A percentile compares a stretch with the other conserved stretches of the same genome.
Evolutionary conservation across 352 stramenopile species (phyloP).

Genomic region (Phytophthora vignae): DNA sequence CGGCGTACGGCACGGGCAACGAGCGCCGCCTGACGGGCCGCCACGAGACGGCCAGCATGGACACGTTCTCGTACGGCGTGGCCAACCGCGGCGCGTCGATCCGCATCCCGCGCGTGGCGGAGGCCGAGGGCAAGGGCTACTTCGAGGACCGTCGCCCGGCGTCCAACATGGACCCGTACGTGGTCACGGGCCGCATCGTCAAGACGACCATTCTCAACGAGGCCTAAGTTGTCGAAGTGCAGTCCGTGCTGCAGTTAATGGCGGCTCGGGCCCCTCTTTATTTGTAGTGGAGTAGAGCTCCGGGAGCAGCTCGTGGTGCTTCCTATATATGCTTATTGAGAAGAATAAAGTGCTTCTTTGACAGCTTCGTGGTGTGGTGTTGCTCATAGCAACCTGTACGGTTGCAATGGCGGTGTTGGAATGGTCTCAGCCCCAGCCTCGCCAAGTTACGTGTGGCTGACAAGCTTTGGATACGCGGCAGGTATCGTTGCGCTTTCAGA

Average conservation of each 20-base stretch:
- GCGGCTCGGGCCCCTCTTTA: background rate
- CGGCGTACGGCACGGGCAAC: slow-evolving; percentile 96
- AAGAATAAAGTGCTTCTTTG: slow-evolving; percentile 29
- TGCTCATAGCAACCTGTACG: background rate
- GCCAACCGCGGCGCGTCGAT: slow-evolving; percentile 97
- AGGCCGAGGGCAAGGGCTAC: slow-evolving; percentile 93
- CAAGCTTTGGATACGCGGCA: too few relatives aligned
- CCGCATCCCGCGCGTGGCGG: slow-evolving; percentile 92
- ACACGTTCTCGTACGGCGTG: slow-evolving; percentile 97
- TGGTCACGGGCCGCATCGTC: slow-evolving; percentile 97
- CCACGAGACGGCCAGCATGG: slow-evolving; percentile 97
- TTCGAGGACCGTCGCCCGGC: slow-evolving; percentile 97
- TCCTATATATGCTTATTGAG: slow-evolving; percentile 40
- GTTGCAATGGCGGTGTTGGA: background rate
- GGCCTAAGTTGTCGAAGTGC: slow-evolving; percentile 39
- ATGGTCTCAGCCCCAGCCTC: background rate
- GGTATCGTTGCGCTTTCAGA: too few relatives aligned
- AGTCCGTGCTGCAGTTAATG: background rate
- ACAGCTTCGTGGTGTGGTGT: slow-evolving; percentile 4
- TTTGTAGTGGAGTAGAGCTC: slow-evolving; percentile 15
- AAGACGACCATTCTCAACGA: slow-evolving; percentile 94
- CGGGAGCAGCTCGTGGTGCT: slow-evolving; percentile 13
- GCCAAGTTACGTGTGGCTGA: too few relatives aligned
- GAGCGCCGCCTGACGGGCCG: slow-evolving; percentile 96
- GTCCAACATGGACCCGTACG: slow-evolving; percentile 99